Evolutionary conservation across 148 eudicot genomes (phyloP).

Genomic region (Heliosperma pusillum): DNA sequence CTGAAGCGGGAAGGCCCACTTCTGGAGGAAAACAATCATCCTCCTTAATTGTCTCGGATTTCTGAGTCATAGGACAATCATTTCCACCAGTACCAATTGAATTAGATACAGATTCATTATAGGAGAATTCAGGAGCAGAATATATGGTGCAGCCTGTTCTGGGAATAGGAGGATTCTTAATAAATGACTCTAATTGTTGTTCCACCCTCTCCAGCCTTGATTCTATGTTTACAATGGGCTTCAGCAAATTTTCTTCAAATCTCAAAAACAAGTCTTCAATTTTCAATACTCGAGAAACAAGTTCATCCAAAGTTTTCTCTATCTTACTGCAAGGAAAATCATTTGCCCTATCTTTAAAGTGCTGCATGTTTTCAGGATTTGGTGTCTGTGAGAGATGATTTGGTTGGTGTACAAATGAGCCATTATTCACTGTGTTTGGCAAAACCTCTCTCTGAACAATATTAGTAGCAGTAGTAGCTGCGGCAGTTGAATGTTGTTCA

Average conservation of each 20-base stretch:
- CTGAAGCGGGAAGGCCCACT: conserved; percentile 22
- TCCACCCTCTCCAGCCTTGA: conserved; percentile 77
- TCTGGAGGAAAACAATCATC: conserved; percentile 26
- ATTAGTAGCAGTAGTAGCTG: conserved; percentile 15
- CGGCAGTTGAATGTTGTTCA: conserved; percentile 23
- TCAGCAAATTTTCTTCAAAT: conserved; percentile 79
- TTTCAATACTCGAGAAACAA: conserved; percentile 62
- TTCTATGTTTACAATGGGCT: conserved; percentile 73
- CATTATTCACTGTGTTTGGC: conserved; percentile 22
- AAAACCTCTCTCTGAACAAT: conserved; percentile 23
- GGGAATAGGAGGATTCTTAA: conserved; percentile 36
- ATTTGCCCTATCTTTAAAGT: conserved; percentile 19
- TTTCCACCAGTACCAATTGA: conserved; percentile 39
- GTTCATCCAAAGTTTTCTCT: conserved; percentile 61
- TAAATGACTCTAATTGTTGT: conserved; percentile 51
- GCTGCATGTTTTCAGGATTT: conserved; percentile 19
- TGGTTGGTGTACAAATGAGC: conserved; percentile 25
- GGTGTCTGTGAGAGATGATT: conserved; percentile 24
- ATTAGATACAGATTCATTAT: conserved; percentile 41
- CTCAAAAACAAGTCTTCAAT: conserved; percentile 68
- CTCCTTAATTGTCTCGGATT: conserved; percentile 32
- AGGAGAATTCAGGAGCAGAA: conserved; percentile 59
- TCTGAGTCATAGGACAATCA: conserved; percentile 27
- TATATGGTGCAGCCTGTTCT: conserved; percentile 35
- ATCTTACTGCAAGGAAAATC: conserved; percentile 31